Evolutionary conservation across 2,329 filamentous ascomycete species (phyloP), one percentile per base, ranked within the genome.

Genomic region (Fusarium sp.): DNA sequence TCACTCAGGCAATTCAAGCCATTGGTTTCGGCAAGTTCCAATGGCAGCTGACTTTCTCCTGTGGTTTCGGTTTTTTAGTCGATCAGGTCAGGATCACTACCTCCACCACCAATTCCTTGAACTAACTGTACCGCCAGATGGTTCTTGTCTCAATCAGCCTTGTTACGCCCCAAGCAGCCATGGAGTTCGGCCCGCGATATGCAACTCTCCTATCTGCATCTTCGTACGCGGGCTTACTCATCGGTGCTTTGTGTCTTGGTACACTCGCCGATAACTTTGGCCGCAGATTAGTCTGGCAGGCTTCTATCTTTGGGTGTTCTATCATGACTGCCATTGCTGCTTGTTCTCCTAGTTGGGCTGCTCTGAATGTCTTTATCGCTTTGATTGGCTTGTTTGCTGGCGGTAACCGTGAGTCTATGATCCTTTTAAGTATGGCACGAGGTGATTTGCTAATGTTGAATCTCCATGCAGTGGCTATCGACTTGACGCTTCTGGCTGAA

Each of bases 1-100:
- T 57, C 6, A 48, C 20, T 5, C 20, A 36, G 8, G 55, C 41
- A 0, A 48, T 57, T 2, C 39, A 57, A 6, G 18, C 41, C 15
- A 57, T 57, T 36, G 55, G 55, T 3, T 57, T 57, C 10, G 55
- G 55, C 39, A 57, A 48, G 24, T 57, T 48, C 20, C 55, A 57
- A 26, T 57, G 41, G 55, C 55, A 57, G 14, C 20, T 57, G 2
- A 57, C 55, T 0, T 57, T 57, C 16, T 57, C 55, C 6, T 57
- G 41, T 14, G 55, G 55, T 16, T 57, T 57, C 5, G 55, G 55
- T 3, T 57, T 57, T 11, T 12, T 57, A 0, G 55, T 57, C 5
- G 55, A 57, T 5, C 55, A 57, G 41, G 55, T 57, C 16, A 26
- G 8, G 7, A 16, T 18, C 2, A 7, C 3, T 8, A 8, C 6